Base-by-base conservation (phyloP, 495 filamentous ascomycete species). In the Corynascus novoguineensis region DNA sequence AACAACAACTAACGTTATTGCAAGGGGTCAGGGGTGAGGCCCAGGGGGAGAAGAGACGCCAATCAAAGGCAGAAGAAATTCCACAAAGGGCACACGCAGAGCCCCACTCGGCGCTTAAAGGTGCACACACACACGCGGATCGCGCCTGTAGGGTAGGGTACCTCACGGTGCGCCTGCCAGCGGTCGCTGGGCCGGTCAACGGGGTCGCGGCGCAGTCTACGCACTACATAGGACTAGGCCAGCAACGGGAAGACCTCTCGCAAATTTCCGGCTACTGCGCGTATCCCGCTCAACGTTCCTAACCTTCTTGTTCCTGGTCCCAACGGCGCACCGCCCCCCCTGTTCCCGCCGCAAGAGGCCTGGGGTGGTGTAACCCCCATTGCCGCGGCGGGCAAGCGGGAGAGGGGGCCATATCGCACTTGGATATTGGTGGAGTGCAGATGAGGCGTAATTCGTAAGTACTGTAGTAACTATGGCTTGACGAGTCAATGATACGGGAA, bases 301-400 rank as follows among this genome's bases (percentile, higher is more conserved):
- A 28, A 52, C 8, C 49, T 40, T 52, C 12, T 52, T 52, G 35
- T 15, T 52, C 14, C 15, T 40, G 19, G 48, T n/a, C 4, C 48
- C 48, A 50, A 50, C 48, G 32, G 31, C n/a, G 32, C 48, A 50
- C 48, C 22, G 35, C 34, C 49, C n/a, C n/a, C n/a, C 34, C 31
- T 15, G 14, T 5, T 27, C 49, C 11, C 8, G 21, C 21, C 22
- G 34, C 49, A 40, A 14, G 11, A n/a, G 22, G 29, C n/a, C n/a
- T n/a, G 22, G 24, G 34, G 25, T 12, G 12, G 28, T 3, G 44
- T 14, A 9, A 28, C 4, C 34, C 19, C 21, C 40, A 24, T n/a
- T 28, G 5, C 24, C 49, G 35, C 21, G 22, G 24, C n/a, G n/a
- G 19, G 1, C 17, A 50, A 50, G 19, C 22, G 49, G 14, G 0